Evolutionary conservation across 148 eudicot species (phyloP), one percentile per base, ranked within the genome.

Genomic region (Rhododendron molle): DNA sequence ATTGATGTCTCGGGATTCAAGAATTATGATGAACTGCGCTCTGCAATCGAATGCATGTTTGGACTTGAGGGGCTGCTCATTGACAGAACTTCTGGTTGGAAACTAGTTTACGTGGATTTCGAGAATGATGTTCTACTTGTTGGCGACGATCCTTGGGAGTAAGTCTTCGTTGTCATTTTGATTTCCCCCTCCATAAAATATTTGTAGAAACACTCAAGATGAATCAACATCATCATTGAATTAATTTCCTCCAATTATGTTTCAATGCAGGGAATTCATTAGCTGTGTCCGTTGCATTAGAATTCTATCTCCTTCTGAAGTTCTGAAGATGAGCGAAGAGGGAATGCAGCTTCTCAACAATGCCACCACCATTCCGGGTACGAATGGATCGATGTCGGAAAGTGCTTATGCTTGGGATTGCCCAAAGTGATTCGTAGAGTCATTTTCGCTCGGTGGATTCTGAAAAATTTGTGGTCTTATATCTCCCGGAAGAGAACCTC

Each of bases 121-220:
- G 99, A 97, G 88, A 95, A 90, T 46, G 98, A 97, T 74, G 96
- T 97, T 76, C 93, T 97, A 62, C 98, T 97, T 62, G 98, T 95
- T 47, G 99, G 98, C 32, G 99, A 97, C 81, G 98, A 97, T 89
- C 99, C 99, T 18, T 97, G 98, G 99, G 96, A 95, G 99, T 97
- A 92, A 95, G 99, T 89, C 30, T 54, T 49, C 23, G 43, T 34
- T 46, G 38, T 38, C 23, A 47, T 16, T 71, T 21, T 46, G 0
- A 12, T 86, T 79, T 77, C 15, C 38, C 38, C 9, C 9, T 14
- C 7, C 3, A 5, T 12, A 28, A 49, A 46, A 1, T 46, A 78
- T 23, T 26, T 44, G 7, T 13, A 46, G 56, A 44, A 18, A n/a
- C 0, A 47, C 8, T 78, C 12, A 3, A 46, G 58, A 26, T n/a